Evolutionary conservation across 176 grass and related monocot genomes (phyloP).

Genomic region (Aegilops sharonensis): DNA sequence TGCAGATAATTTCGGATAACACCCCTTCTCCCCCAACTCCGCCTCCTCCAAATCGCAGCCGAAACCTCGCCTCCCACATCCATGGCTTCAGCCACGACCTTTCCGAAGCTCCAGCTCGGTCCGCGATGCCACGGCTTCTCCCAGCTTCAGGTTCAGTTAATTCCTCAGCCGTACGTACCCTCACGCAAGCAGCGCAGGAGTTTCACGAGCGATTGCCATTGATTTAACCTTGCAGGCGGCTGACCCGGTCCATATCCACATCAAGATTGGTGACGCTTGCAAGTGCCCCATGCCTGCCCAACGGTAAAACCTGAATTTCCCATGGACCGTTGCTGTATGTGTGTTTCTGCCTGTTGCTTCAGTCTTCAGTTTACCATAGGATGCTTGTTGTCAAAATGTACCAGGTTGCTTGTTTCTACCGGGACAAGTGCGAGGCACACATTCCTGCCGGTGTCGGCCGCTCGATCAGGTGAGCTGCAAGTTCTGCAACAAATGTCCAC

Average conservation of each 20-base stretch:
- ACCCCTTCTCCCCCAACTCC: slow-evolving; percentile 4
- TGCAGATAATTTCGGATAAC: slow-evolving; percentile 36
- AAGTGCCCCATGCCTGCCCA: not conserved
- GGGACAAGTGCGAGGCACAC: slow-evolving; percentile 26
- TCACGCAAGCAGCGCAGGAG: not conserved
- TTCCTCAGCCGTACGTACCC: not conserved
- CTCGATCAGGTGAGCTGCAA: slow-evolving; percentile 33
- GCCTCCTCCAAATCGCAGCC: not conserved
- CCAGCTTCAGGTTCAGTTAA: not conserved
- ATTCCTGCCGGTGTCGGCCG: slow-evolving; percentile 26
- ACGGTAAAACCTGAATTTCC: slow-evolving; percentile 6
- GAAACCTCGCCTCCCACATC: not conserved
- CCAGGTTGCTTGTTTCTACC: slow-evolving; percentile 27
- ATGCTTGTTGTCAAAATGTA: not conserved
- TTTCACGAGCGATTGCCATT: not conserved
- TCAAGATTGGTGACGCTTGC: slow-evolving; percentile 18
- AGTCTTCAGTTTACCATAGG: not conserved
- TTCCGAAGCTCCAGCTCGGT: slow-evolving; percentile 26
- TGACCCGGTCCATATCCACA: not conserved
- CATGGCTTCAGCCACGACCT: slow-evolving; percentile 41
- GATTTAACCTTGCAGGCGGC: slow-evolving; percentile 2
- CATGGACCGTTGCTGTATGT: not conserved
- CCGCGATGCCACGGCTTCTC: slow-evolving; percentile 14
- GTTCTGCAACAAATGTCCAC: not conserved
- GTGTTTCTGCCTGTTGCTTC: not conserved